Evolutionary conservation across 805 yeast genomes (phyloP).

Genomic region (Hanseniaspora valbyensis): DNA sequence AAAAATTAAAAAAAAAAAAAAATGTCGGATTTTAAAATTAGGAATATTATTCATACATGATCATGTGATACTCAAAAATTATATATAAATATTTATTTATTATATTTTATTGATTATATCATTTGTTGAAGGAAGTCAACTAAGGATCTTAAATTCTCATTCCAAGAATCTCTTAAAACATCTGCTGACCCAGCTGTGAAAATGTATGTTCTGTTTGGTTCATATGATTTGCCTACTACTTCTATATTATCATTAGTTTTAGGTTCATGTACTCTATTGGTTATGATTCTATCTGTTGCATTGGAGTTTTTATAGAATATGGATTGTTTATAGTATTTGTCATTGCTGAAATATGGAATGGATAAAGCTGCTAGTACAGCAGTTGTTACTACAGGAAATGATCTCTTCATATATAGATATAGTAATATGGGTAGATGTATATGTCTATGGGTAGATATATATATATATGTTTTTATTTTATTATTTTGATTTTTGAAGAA

Average conservation of each 20-base stretch:
- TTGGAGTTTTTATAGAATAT: neutral
- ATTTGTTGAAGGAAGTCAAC: neutral
- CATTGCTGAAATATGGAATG: neutral
- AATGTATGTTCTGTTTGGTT: neutral
- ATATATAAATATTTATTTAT: too few species aligned
- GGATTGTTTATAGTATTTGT: conserved; percentile 4
- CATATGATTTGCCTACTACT: neutral
- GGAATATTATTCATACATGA: too few species aligned
- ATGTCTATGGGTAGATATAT: too few species aligned
- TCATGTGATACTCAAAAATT: too few species aligned
- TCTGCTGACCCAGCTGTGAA: neutral
- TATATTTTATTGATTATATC: neutral
- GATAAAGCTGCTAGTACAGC: neutral
- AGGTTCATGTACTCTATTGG: conserved; percentile 2
- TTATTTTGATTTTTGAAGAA: neutral
- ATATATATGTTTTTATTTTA: too few species aligned
- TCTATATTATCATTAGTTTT: neutral
- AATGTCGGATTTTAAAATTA: too few species aligned
- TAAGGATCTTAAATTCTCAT: neutral
- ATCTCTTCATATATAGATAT: neutral
- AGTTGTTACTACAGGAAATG: neutral
- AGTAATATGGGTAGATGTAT: too few species aligned
- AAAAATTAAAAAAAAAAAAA: neutral
- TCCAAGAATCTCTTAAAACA: neutral
- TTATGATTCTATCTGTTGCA: conserved; percentile 4